Evolutionary conservation across 2,329 filamentous ascomycete species (phyloP).

Genomic region (Diaporthe caulivora): DNA sequence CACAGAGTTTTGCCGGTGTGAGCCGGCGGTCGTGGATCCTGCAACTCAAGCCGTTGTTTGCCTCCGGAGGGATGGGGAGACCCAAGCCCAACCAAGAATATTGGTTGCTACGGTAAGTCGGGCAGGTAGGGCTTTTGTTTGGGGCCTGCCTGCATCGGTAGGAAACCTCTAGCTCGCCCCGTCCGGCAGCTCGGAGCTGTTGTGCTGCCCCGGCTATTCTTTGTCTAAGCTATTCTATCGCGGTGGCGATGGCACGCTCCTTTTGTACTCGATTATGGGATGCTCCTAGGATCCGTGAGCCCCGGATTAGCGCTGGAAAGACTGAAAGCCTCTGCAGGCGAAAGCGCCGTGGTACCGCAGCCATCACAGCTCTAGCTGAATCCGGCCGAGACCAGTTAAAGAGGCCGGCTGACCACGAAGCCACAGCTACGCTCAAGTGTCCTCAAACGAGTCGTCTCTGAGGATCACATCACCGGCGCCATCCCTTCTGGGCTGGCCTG

Average conservation of each 20-base stretch:
- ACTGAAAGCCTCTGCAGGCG: neutral
- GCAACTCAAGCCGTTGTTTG: neutral
- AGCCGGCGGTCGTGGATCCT: conserved; percentile 3
- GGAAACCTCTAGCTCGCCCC: neutral
- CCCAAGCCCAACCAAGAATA: neutral
- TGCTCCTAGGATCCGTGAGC: neutral
- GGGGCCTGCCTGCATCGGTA: neutral
- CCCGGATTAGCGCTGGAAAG: neutral
- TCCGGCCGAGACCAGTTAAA: neutral
- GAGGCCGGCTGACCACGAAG: conserved; percentile 2
- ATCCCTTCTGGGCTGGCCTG: neutral
- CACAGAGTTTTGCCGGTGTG: conserved; percentile 10
- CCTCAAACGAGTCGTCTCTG: neutral
- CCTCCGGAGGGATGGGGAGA: neutral
- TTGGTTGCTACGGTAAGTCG: neutral
- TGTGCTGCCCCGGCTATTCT: neutral
- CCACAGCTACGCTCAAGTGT: conserved; percentile 1
- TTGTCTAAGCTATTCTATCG: neutral
- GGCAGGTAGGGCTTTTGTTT: neutral
- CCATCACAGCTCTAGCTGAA: conserved; percentile 13
- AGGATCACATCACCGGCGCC: neutral
- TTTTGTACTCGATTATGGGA: neutral
- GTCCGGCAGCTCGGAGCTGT: neutral
- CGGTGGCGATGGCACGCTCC: neutral
- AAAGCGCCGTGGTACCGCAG: conserved; percentile 10